phyloP scores from a whole-genome alignment of 2,329 filamentous ascomycete genomes.

The Colletotrichum cuscutae region DNA sequence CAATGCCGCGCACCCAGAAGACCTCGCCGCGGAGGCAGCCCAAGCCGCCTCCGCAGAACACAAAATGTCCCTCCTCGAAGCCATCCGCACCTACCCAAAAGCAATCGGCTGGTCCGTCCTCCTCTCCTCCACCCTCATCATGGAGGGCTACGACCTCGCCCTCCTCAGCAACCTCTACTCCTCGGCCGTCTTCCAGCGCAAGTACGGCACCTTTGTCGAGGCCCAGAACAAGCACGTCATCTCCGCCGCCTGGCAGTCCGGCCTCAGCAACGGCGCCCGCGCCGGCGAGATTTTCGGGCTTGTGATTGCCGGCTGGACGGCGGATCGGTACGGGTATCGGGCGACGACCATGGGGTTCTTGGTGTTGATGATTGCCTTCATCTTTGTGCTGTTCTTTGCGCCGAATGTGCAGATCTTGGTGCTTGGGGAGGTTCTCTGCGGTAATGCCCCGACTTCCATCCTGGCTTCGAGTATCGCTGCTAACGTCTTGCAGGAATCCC shows the following conservation, averaged over 20 bases:
- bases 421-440: slow-evolving; percentile 58
- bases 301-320: slow-evolving; percentile 61
- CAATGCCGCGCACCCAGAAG: slow-evolving; percentile 32
- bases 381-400: slow-evolving; percentile 66
- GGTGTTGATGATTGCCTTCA: slow-evolving; percentile 57
- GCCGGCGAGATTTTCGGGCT: slow-evolving; percentile 67
- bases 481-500: slow-evolving; percentile 54
- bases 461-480: slow-evolving; percentile 19
- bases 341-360: slow-evolving; percentile 60
- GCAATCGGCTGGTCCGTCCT: slow-evolving; percentile 60
- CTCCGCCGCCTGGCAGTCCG: slow-evolving; percentile 67
- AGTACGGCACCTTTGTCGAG: slow-evolving; percentile 53
- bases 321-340: slow-evolving; percentile 62
- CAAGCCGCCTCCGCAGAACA: slow-evolving; percentile 53
- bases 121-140: slow-evolving; percentile 57
- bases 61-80: slow-evolving; percentile 51
- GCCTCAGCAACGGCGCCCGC: slow-evolving; percentile 62
- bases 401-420: slow-evolving; percentile 57
- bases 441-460: slow-evolving; percentile 16
- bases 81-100: slow-evolving; percentile 55
- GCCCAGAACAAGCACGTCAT: slow-evolving; percentile 55
- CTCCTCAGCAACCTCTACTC: slow-evolving; percentile 61
- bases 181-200: slow-evolving; percentile 55
- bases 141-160: slow-evolving; percentile 63
- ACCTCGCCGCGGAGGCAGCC: slow-evolving; percentile 50